Percentiles rank a stretch among this genome's conserved stretches.
phyloP scores from a whole-genome alignment of 495 filamentous ascomycete genomes.

The Cudoniella acicularis region DNA sequence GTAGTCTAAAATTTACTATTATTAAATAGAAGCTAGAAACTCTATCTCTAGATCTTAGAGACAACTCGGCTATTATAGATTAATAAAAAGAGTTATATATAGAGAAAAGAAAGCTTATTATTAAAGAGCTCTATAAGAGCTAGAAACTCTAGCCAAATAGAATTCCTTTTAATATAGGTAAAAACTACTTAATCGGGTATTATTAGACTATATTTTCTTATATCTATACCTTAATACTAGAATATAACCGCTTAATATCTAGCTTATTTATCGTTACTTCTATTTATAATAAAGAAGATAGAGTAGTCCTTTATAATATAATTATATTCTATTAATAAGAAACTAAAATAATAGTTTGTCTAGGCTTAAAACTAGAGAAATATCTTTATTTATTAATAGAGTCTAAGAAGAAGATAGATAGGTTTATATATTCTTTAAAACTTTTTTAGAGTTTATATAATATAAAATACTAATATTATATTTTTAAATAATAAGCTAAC shows the following conservation, averaged over 20 bases:
- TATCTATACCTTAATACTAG: slow-evolving; percentile 16
- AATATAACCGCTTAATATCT: slow-evolving; percentile 20
- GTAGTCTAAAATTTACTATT: slow-evolving; percentile 14
- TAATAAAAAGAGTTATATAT: slow-evolving; percentile 16
- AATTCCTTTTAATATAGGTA: slow-evolving; percentile 3
- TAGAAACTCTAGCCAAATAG: slow-evolving; percentile 15
- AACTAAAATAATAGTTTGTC: slow-evolving; percentile 11
- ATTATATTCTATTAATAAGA: slow-evolving; percentile 4
- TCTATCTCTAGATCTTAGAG: slow-evolving; percentile 7
- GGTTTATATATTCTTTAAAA: slow-evolving; percentile 4
- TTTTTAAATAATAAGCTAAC: slow-evolving; percentile 7
- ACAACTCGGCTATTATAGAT: slow-evolving; percentile 16
- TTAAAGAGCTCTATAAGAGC: slow-evolving; percentile 18
- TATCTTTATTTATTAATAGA: slow-evolving; percentile 9
- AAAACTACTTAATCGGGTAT: slow-evolving; percentile 12
- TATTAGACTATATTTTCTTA: slow-evolving; percentile 17
- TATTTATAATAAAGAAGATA: slow-evolving; percentile 13
- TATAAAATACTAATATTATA: slow-evolving; percentile 2
- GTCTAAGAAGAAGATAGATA: slow-evolving; percentile 6
- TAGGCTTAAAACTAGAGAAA: slow-evolving; percentile 20
- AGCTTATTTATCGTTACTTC: slow-evolving; percentile 21
- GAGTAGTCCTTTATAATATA: slow-evolving; percentile 3
- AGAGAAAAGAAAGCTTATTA: slow-evolving; percentile 23
- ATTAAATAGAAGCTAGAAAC: slow-evolving; percentile 21
- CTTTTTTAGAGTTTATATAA: background rate